Percentiles rank a stretch among this genome's conserved stretches.
Conservation (phyloP, 163 green algal genomes). For the Trebouxia gelatinosa region DNA sequence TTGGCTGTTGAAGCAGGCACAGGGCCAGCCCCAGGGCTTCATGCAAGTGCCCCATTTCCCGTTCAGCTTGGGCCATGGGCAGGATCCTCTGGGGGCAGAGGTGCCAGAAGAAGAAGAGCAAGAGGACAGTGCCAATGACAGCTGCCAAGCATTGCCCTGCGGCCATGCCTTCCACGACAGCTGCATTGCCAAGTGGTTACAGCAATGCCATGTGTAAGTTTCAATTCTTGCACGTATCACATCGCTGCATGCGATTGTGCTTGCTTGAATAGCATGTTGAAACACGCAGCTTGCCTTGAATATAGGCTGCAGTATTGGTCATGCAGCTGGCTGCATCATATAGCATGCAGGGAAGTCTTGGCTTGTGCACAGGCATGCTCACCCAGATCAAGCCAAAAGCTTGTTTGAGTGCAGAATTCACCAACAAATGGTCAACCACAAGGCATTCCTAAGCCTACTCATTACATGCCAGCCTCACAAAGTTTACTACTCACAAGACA, state of each 20-base stretch:
- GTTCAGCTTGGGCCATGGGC: not conserved
- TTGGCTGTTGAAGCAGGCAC: no score
- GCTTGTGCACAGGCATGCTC: not conserved
- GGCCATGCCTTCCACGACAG: slow-evolving; percentile 62
- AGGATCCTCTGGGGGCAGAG: not conserved
- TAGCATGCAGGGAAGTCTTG: not conserved
- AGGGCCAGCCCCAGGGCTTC: slow-evolving; percentile 51
- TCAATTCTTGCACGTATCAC: not conserved
- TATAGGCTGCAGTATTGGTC: not conserved
- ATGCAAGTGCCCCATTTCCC: slow-evolving; percentile 39
- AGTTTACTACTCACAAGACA: no score
- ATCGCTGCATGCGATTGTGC: not conserved
- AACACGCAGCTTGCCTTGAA: not conserved
- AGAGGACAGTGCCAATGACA: not conserved
- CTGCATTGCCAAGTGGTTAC: slow-evolving; percentile 75
- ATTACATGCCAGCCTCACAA: no score
- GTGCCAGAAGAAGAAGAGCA: not conserved
- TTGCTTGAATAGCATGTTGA: not conserved
- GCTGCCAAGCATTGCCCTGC: slow-evolving; percentile 47
- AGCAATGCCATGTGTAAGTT: slow-evolving; percentile 70
- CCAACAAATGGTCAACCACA: not conserved
- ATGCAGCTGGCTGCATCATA: not conserved
- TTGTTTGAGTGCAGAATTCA: not conserved
- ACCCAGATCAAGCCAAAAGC: not conserved
- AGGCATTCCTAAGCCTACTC: not conserved